Evolutionary conservation across 345 rosid genomes (phyloP).

Genomic region (Ricinus communis): DNA sequence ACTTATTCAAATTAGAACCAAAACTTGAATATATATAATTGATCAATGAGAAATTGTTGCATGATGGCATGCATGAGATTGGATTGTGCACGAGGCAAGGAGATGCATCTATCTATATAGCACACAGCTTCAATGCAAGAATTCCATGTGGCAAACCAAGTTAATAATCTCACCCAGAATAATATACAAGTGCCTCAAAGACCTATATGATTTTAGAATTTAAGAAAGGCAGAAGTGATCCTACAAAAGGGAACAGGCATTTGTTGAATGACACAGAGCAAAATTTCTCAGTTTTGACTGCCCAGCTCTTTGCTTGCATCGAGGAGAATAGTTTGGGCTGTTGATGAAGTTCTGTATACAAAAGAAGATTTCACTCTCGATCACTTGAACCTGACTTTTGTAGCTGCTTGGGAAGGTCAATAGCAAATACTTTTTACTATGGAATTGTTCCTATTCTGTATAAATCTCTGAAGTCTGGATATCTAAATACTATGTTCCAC

Average conservation of each 20-base stretch:
- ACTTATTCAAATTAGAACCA: slow-evolving; percentile 21
- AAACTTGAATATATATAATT: neutral
- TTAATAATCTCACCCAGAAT: neutral
- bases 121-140: neutral
- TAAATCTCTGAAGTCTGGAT: neutral
- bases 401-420: neutral
- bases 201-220: no score
- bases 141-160: neutral
- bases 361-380: neutral
- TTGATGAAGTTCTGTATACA: neutral
- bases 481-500: neutral
- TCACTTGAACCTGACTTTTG: neutral
- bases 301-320: no score
- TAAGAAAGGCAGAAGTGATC: no score
- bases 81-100: no score
- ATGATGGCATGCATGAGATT: neutral
- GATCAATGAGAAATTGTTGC: neutral
- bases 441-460: neutral
- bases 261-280: no score
- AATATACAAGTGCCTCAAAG: no score
- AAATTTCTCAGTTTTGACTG: no score
- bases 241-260: no score
- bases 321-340: no score
- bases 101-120: no score
- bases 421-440: no score